Evolutionary conservation across 2,329 filamentous ascomycete genomes (phyloP).

Genomic region (Cercospora brassicicola): DNA sequence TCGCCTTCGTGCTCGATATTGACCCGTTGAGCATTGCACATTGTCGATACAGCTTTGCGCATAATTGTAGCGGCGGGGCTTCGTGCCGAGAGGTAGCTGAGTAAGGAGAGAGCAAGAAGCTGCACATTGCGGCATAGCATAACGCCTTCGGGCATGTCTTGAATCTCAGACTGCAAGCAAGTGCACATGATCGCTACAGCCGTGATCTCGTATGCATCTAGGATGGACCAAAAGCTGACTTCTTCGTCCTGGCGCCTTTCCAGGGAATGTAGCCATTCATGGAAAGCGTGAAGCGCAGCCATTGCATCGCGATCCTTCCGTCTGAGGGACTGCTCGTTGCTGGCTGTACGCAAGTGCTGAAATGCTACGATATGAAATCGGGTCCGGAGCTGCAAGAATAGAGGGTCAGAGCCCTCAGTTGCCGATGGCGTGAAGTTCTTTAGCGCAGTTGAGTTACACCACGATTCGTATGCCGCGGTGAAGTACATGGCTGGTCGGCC

Average conservation of each 20-base stretch:
- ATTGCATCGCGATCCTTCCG: background rate
- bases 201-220: conserved; percentile 3
- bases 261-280: conserved; percentile 1
- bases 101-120: conserved; percentile 1
- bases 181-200: background rate
- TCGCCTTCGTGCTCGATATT: background rate
- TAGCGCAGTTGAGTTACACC: background rate
- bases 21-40: background rate
- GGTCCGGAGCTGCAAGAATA: background rate
- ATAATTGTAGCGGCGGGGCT: background rate
- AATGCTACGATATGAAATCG: background rate
- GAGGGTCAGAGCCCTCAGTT: background rate
- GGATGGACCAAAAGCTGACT: background rate
- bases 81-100: conserved; percentile 5
- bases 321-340: background rate
- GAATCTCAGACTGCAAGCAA: background rate
- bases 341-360: background rate
- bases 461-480: background rate
- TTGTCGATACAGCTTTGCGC: background rate
- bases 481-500: background rate
- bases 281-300: background rate
- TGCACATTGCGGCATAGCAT: background rate
- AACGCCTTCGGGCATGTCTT: background rate
- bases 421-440: background rate
- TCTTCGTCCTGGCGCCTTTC: background rate